Base-by-base conservation (phyloP, 2,329 filamentous ascomycete genomes). In the Sphaerulina vaccinii region DNA sequence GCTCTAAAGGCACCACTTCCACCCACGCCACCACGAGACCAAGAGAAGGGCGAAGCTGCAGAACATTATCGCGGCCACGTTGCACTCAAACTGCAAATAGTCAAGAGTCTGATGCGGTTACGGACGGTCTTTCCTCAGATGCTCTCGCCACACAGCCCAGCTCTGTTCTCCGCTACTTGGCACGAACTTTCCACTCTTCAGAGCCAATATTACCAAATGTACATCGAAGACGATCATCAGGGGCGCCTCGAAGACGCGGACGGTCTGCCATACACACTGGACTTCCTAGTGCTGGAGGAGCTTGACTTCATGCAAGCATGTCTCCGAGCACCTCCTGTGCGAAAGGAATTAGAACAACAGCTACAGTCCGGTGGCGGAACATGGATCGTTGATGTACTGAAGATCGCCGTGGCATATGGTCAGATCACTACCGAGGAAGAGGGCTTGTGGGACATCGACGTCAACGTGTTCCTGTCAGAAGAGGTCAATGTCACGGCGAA, bases 401-500 rank as follows among this genome's bases (percentile, higher is more conserved):
- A 87, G 68, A 80, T 96, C 59, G 82, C 90, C 8, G 84, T 90
- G 16, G 83, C 85, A 1, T 97, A 95, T 71, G 86, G 90, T 10
- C 89, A 92, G 59, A 95, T 99, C 62, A 91, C 88, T 1, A 85
- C 83, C 22, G 93, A 99, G 69, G 93, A 97, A 66, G 90, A 96
- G 72, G 90, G 88, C 6, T 74, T 99, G 8, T 99, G 93, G 93
- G 90, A 96, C 62, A 90, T 96, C 57, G 93, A 99, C 70, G 87
- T 95, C 61, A 97, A 95, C 52, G 81, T 99, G 2, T 99, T 95
- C 71, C 79, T 99, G 40, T 92, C 90, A 1, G 93, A 99, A 71
- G 92, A 97, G 73, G 92, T 90, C 1, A 92, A 90, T 2, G 87
- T 96, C 15, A 96, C 90, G 10, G 88, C 91, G 24, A 97, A 97